phyloP scores from a whole-genome alignment of 2,329 filamentous ascomycete species.

The Purpureocillium lavendulum region DNA sequence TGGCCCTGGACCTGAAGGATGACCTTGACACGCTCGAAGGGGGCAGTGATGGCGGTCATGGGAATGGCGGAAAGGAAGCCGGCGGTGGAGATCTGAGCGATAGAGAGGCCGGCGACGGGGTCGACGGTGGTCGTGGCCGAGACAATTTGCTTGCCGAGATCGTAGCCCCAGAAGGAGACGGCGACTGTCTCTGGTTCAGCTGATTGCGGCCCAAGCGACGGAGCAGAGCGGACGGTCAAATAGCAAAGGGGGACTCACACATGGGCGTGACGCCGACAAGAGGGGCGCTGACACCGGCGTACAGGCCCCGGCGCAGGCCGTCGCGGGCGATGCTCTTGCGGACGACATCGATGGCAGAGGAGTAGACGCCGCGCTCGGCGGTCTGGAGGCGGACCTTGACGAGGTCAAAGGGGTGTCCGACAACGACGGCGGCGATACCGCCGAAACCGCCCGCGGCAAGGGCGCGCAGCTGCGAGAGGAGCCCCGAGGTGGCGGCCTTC shows the following conservation, averaged over 20 bases:
- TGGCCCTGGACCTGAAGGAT: conserved; percentile 97
- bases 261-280: conserved; percentile 95
- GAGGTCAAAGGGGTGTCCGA: conserved; percentile 94
- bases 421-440: conserved; percentile 86
- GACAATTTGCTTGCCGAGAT: conserved; percentile 87
- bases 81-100: conserved; percentile 81
- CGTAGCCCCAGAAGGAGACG: conserved; percentile 79
- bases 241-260: conserved; percentile 57
- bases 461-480: conserved; percentile 58
- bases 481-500: conserved; percentile 24
- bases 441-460: conserved; percentile 87
- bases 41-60: conserved; percentile 97
- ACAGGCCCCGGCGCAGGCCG: conserved; percentile 71
- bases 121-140: conserved; percentile 54
- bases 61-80: conserved; percentile 97
- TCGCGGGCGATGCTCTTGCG: conserved; percentile 80
- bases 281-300: conserved; percentile 94
- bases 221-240: background rate
- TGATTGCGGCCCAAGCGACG: background rate
- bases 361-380: conserved; percentile 88
- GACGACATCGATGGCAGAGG: conserved; percentile 83
- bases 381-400: conserved; percentile 98
- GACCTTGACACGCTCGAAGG: conserved; percentile 97
- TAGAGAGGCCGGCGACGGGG: conserved; percentile 61
- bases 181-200: conserved; percentile 46